These are phyloP conservation scores for Ophiostoma fasciatum DNA, from an alignment of 2,329 filamentous ascomycete species.

Conservation along the genomic window DNA sequence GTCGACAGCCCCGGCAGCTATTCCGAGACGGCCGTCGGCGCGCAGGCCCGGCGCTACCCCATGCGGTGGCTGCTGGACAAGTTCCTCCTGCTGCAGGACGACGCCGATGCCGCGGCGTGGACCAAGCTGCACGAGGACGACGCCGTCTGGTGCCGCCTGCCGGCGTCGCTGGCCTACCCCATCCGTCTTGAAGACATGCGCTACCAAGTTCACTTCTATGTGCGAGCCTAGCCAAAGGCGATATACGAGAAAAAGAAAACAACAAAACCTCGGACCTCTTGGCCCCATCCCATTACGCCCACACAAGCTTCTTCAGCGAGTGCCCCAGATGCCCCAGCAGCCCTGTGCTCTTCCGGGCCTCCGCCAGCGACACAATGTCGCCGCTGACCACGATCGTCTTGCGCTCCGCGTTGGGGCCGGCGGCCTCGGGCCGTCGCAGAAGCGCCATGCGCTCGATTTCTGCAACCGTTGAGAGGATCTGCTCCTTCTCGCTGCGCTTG, in stretches of 20 bases:
- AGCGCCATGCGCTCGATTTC: constrained; percentile 60
- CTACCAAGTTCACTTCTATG: constrained; percentile 80
- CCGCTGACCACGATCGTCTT: constrained; percentile 37
- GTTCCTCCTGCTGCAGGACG: constrained; percentile 42
- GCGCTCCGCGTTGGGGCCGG: constrained; percentile 19
- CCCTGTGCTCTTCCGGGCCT: constrained; percentile 77
- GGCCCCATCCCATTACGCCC: constrained; percentile 33
- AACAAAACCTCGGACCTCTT: no score
- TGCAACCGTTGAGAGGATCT: constrained; percentile 50
- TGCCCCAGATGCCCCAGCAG: constrained; percentile 78
- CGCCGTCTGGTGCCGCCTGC: constrained; percentile 71
- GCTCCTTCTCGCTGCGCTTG: constrained; percentile 37
- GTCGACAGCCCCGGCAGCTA: constrained; percentile 92
- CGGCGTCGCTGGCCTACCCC: constrained; percentile 55
- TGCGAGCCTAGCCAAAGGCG: constrained; percentile 12
- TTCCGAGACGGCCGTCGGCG: constrained; percentile 61
- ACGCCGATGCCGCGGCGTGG: constrained; percentile 38
- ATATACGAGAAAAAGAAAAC: not conserved
- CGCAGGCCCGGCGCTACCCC: constrained; percentile 54
- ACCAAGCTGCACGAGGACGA: constrained; percentile 61
- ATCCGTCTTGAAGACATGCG: constrained; percentile 89
- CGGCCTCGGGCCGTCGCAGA: constrained; percentile 26
- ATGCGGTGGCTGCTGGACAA: constrained; percentile 91
- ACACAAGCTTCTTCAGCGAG: constrained; percentile 85
- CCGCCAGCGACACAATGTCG: constrained; percentile 70